Evolutionary conservation across 768 basidiomycete species (phyloP), one percentile per base, ranked within the genome.

Genomic region (Paxillus ammoniavirescens): DNA sequence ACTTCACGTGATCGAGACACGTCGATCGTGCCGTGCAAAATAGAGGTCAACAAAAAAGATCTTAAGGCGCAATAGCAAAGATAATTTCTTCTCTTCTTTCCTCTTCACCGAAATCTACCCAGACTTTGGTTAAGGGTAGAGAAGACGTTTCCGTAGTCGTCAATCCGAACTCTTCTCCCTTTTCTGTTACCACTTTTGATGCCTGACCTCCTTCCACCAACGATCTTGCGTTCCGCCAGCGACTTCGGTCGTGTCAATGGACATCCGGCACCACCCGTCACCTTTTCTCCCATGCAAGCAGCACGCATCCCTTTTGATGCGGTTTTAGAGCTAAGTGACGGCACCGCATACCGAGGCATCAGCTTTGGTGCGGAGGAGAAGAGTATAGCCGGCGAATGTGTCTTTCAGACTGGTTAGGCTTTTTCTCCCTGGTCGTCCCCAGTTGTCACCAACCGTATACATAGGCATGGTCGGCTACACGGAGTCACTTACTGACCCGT

Each of bases 391-490:
- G 97, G 97, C 63, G 97, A 99, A 82, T 98, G 97, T 72, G 97
- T 99, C 66, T 99, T 99, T 76, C 96, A 98, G 77, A 99, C 97
- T 38, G 97, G 97, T 95, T 65, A 69, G 87, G 61, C 64, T 43
- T 57, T 48, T 53, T 57, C 47, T 55, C 21, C 18, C 53, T 26
- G 49, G 56, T 36, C 41, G 47, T 31, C 40, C 42, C 38, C 21
- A 50, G 49, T 48, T 46, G 42, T 47, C 53, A 59, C 60, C 54
- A 65, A 65, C 52, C 45, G 21, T 31, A 42, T 21, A 42, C 57
- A 49, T 65, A 99, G 97, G 97, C 52, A 98, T 99, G 96, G 94
- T 98, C 52, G 97, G 97, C 30, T 99, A 99, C 72, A 93, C 93
- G 36, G 97, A 98, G 66, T 98, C 96, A 17, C 77, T 98, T 61